Conservation (phyloP, 2,329 filamentous ascomycete genomes). For the Fusarium camptoceras region DNA sequence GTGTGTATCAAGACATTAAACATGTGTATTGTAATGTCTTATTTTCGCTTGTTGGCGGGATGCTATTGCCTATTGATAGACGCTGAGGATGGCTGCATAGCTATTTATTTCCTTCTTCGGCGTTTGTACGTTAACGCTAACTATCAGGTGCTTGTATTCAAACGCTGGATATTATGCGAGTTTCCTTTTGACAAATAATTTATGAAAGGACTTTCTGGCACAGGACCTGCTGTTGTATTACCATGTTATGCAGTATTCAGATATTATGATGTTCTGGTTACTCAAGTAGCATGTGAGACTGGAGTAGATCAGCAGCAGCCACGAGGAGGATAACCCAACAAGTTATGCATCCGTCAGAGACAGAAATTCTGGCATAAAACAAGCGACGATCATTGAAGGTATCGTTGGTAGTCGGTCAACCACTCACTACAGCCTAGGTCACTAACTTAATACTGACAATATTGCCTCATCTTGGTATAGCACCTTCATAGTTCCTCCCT, state of each 20-base stretch:
- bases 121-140: slow-evolving; percentile 1
- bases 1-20: background rate
- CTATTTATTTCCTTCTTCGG: slow-evolving; percentile 7
- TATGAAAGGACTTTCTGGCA: background rate
- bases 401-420: slow-evolving; percentile 1
- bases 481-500: background rate
- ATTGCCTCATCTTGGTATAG: background rate
- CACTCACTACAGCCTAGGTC: background rate
- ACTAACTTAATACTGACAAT: background rate
- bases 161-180: background rate
- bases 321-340: background rate
- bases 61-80: slow-evolving; percentile 20
- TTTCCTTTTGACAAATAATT: background rate
- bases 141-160: slow-evolving; percentile 2
- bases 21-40: slow-evolving; percentile 4
- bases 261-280: background rate
- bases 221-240: background rate
- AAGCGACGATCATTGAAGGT: slow-evolving; percentile 5
- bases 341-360: slow-evolving; percentile 1
- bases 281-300: slow-evolving; percentile 1
- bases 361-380: slow-evolving; percentile 3
- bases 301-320: slow-evolving; percentile 14
- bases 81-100: slow-evolving; percentile 11
- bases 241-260: background rate
- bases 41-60: slow-evolving; percentile 10